Conservation (phyloP, 352 stramenopile genomes). For the Phytophthora sp. region DNA sequence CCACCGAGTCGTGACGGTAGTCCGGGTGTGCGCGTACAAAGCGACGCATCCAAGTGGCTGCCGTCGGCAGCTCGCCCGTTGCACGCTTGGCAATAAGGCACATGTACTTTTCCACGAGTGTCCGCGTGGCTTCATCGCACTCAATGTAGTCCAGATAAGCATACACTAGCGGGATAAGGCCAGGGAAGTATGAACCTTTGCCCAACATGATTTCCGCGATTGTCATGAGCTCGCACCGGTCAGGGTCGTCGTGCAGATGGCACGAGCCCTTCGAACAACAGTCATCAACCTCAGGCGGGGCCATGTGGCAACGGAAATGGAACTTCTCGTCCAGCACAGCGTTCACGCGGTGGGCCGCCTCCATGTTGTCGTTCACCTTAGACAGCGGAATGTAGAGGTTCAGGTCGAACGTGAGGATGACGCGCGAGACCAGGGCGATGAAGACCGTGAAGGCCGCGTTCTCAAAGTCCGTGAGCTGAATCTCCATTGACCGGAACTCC, state of each 20-base stretch:
- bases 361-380: conserved; percentile 99
- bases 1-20: conserved; percentile 95
- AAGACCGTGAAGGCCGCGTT: conserved; percentile 99
- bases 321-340: conserved; percentile 96
- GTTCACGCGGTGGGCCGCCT: conserved; percentile 96
- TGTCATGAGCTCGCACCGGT: conserved; percentile 95
- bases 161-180: conserved; percentile 96
- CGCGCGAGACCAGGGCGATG: conserved; percentile 96
- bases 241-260: conserved; percentile 63
- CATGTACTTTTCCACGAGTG: conserved; percentile 77
- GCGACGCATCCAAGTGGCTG: conserved; percentile 96
- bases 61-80: conserved; percentile 95
- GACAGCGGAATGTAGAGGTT: conserved; percentile 99
- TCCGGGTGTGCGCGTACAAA: conserved; percentile 95
- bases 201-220: conserved; percentile 97
- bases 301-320: conserved; percentile 97
- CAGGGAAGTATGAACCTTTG: conserved; percentile 97
- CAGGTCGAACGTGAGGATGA: conserved; percentile 99
- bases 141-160: conserved; percentile 98
- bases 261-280: conserved; percentile 53
- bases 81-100: conserved; percentile 94
- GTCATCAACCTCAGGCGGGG: conserved; percentile 80
- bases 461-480: conserved; percentile 99
- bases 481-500: conserved; percentile 99
- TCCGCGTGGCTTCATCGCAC: conserved; percentile 92